Evolutionary conservation across 345 rosid species (phyloP).

Genomic region (Populus alba): DNA sequence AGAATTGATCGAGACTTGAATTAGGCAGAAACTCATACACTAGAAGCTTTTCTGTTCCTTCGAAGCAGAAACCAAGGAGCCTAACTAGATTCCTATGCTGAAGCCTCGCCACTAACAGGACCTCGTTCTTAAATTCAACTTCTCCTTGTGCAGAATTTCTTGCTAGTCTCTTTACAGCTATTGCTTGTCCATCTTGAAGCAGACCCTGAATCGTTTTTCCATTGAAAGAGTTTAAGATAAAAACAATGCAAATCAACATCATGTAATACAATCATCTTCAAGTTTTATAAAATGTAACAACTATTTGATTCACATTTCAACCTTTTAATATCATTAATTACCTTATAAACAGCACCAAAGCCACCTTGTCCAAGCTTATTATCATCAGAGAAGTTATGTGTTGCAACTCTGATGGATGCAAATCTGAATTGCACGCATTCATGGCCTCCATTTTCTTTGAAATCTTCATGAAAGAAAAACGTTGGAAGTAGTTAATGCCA

Average conservation of each 20-base stretch:
- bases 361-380: background rate
- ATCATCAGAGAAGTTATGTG: background rate
- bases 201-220: background rate
- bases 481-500: too few relatives aligned
- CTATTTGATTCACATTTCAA: background rate
- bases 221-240: too few relatives aligned
- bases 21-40: background rate
- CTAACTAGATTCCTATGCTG: background rate
- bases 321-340: too few relatives aligned
- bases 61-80: background rate
- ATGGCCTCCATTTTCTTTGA: too few relatives aligned
- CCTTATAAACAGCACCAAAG: background rate
- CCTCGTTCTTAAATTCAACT: background rate
- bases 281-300: too few relatives aligned
- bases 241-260: too few relatives aligned
- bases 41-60: background rate
- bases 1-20: background rate
- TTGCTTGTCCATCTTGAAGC: background rate
- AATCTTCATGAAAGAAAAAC: too few relatives aligned
- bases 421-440: too few relatives aligned
- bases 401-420: background rate
- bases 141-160: background rate
- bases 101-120: background rate
- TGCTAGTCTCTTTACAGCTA: background rate
- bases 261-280: background rate